Base-by-base conservation (phyloP, 202 grass and related monocot species). In the Panicum virgatum region DNA sequence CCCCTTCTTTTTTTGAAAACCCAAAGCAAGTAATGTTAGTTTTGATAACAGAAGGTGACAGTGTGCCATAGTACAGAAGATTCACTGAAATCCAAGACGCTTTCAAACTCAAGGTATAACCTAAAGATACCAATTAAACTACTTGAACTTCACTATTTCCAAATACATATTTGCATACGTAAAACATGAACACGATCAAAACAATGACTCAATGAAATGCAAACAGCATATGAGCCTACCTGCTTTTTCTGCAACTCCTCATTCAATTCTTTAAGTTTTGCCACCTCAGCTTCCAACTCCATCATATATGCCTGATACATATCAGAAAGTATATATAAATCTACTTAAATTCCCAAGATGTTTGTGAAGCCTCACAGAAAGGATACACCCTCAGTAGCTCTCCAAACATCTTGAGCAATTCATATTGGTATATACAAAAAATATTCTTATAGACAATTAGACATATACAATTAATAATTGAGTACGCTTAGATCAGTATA, bases 251-350 rank as follows among this genome's bases (percentile, higher is more conserved):
- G 89, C 70, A 99, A 62, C 37, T 89, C 85, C 26, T 99, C 83
- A 5, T 99, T 99, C 40, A 88, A 36, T 26, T 92, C 91, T 87
- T 99, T 99, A 52, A 99, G 93, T 75, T 96, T 96, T 73, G 89
- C 96, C 64, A 99, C 81, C 72, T 99, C 96, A 77, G 87, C 91
- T 92, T 99, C 93, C 61, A 99, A 83, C 67, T 99, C 96, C 96
- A 94, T 90, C 77, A 84, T 92, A 86, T 99, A 99, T 40, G 91
- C 86, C 96, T 96, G 76, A 57, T 42, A 15, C 27, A 81, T 44
- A 62, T 62, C 20, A 66, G 3, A 66, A 73, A 10, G 22, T 46
- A 75, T 3, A 72, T 9, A 62, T 52, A 81, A 15, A 39, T 74
- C 29, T 12, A 52, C 22, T 32, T 30, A 45, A 44, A 72, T 54